Evolutionary conservation across 176 grass and related monocot species (phyloP).

Genomic region (Phoenix dactylifera): DNA sequence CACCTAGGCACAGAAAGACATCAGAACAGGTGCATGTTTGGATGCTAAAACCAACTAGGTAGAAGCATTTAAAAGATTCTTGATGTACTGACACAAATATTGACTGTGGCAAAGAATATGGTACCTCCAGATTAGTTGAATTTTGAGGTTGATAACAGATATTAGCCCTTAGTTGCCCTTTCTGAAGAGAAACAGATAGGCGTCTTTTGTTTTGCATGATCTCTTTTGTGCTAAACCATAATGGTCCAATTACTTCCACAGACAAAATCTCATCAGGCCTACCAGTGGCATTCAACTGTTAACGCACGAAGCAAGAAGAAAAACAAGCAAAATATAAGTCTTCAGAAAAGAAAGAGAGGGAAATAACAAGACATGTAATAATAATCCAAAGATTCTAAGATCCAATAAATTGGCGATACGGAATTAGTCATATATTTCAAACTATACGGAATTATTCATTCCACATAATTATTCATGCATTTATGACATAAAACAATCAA

Average conservation of each 20-base stretch:
- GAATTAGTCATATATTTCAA: too few species aligned
- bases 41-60: conserved; percentile 5
- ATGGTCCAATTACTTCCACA: conserved; percentile 70
- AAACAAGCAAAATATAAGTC: conserved; percentile 6
- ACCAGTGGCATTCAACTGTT: conserved; percentile 80
- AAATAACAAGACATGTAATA: not conserved
- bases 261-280: conserved; percentile 89
- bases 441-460: too few species aligned
- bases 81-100: not conserved
- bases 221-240: conserved; percentile 54
- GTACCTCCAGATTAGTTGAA: conserved; percentile 89
- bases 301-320: conserved; percentile 28
- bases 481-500: too few species aligned
- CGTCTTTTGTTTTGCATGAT: conserved; percentile 45
- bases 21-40: not conserved
- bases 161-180: conserved; percentile 92
- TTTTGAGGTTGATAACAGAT: conserved; percentile 75
- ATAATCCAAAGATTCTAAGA: not conserved
- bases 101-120: conserved; percentile 19
- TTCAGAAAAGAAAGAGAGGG: not conserved
- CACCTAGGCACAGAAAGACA: conserved; percentile 52
- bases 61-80: too few species aligned
- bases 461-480: too few species aligned
- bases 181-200: conserved; percentile 84
- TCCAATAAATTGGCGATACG: too few species aligned